These are phyloP conservation scores for Aspergillus sp. DNA, from an alignment of 2,329 filamentous ascomycete genomes.

Conservation along the genomic window DNA sequence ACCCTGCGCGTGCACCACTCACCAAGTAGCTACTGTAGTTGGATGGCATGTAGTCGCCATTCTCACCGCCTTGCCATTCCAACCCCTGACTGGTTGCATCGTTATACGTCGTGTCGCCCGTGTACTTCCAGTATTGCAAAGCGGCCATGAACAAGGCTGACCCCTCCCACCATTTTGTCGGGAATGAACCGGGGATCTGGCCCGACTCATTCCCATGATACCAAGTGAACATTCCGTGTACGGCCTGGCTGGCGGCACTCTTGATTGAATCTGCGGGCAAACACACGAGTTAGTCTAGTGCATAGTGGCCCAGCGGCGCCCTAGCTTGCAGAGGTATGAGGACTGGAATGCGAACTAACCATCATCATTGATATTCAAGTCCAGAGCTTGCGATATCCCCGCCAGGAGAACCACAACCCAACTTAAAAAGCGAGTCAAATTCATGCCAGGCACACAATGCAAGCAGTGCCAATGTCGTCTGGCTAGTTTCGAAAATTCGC, in stretches of 20 bases:
- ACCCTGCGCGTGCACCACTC: neutral
- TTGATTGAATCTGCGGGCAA: slow-evolving; percentile 34
- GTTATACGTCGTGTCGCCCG: slow-evolving; percentile 58
- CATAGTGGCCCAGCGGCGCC: too few species aligned
- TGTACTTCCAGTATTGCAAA: slow-evolving; percentile 63
- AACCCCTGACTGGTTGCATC: slow-evolving; percentile 41
- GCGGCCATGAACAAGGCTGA: slow-evolving; percentile 60
- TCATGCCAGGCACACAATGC: neutral
- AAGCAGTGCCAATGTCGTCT: neutral
- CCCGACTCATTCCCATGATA: slow-evolving; percentile 47
- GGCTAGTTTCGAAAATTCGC: too few species aligned
- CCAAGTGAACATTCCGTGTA: slow-evolving; percentile 44
- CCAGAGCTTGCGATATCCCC: slow-evolving; percentile 11
- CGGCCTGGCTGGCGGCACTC: slow-evolving; percentile 34
- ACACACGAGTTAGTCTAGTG: too few species aligned
- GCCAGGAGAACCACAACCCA: neutral
- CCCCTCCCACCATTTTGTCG: slow-evolving; percentile 70
- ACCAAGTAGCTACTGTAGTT: slow-evolving; percentile 30
- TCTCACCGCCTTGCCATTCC: slow-evolving; percentile 24
- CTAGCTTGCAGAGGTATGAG: neutral
- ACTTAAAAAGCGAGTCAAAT: neutral
- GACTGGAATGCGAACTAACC: slow-evolving; percentile 6
- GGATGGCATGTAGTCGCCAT: slow-evolving; percentile 30
- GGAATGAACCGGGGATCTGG: slow-evolving; percentile 48
- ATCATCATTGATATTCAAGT: slow-evolving; percentile 20